Conservation (phyloP, 495 filamentous ascomycete genomes). For the Stereocaulon alpinum region DNA sequence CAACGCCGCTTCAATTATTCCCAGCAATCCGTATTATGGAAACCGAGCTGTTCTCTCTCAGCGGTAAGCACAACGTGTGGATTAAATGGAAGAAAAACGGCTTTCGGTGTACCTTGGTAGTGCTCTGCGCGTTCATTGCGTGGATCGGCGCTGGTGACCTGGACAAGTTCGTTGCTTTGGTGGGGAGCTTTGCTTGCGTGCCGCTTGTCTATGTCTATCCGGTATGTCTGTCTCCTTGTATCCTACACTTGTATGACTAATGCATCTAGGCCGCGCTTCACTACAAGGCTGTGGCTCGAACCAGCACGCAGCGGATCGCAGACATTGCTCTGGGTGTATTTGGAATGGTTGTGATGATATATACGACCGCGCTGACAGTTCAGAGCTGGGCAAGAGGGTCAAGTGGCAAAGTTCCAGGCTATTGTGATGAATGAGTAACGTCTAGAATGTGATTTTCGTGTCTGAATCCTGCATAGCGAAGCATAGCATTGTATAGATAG, state of each 20-base stretch:
- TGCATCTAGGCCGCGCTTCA: constrained; percentile 72
- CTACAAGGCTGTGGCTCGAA: constrained; percentile 64
- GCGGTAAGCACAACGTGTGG: constrained; percentile 87
- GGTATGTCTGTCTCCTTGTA: constrained; percentile 41
- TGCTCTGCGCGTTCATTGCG: constrained; percentile 72
- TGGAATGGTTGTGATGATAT: constrained; percentile 75
- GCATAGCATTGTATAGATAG: constrained; percentile 16
- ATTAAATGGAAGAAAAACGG: constrained; percentile 99
- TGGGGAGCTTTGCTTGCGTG: constrained; percentile 96
- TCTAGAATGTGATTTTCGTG: neutral
- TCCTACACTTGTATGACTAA: constrained; percentile 9
- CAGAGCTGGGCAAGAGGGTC: constrained; percentile 62
- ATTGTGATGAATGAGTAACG: constrained; percentile 40
- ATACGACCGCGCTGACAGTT: constrained; percentile 78
- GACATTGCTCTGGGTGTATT: constrained; percentile 71
- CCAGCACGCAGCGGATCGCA: constrained; percentile 47
- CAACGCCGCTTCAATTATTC: constrained; percentile 91
- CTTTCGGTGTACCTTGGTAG: constrained; percentile 86
- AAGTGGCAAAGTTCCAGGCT: constrained; percentile 39
- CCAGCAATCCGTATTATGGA: constrained; percentile 78
- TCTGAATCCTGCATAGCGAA: constrained; percentile 9
- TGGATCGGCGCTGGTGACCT: constrained; percentile 89
- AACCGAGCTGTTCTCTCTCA: constrained; percentile 61
- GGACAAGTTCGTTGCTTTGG: constrained; percentile 92
- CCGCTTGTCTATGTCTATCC: constrained; percentile 97